phyloP scores from a whole-genome alignment of 164 flowering plant genomes.

The Saururus chinensis region DNA sequence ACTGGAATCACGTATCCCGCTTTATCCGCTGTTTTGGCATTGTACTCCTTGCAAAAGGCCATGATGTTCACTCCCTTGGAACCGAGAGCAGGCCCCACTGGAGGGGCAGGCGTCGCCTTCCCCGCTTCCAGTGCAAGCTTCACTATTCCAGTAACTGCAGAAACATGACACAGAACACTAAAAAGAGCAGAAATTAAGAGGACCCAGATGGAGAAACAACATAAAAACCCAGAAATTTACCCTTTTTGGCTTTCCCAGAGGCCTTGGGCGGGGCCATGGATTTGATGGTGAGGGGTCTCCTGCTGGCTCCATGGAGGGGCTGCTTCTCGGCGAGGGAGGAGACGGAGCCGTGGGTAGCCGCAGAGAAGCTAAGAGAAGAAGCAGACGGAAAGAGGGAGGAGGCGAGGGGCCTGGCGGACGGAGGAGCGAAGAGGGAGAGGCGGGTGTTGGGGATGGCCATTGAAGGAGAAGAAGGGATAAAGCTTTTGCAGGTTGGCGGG shows the following conservation, averaged over 20 bases:
- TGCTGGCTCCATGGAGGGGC: conserved; percentile 5
- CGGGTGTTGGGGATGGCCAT: conserved; percentile 1
- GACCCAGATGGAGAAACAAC: conserved; percentile 1
- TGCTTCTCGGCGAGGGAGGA: conserved; percentile 11
- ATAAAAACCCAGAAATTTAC: conserved; percentile 17
- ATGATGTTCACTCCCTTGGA: conserved; percentile 96
- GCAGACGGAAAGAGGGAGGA: conserved; percentile 9
- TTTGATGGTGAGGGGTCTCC: conserved; percentile 44
- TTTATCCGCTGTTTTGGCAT: conserved; percentile 93
- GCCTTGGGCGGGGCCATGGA: conserved; percentile 94
- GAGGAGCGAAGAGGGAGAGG: conserved; percentile 2
- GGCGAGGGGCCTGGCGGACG: conserved; percentile 1
- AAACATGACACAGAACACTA: background rate
- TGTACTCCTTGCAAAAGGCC: conserved; percentile 98
- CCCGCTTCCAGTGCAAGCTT: conserved; percentile 98
- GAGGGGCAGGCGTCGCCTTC: conserved; percentile 98
- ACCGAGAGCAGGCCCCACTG: conserved; percentile 98
- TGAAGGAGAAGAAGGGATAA: background rate
- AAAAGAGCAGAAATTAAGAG: background rate
- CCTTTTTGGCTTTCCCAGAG: conserved; percentile 84
- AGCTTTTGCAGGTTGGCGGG: background rate
- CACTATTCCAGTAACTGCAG: conserved; percentile 44
- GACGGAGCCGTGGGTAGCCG: conserved; percentile 8
- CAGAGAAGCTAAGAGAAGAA: conserved; percentile 8
- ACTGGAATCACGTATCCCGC: conserved; percentile 95